Conservation (phyloP, 2,329 filamentous ascomycete genomes). For the Fusarium miscanthi region DNA sequence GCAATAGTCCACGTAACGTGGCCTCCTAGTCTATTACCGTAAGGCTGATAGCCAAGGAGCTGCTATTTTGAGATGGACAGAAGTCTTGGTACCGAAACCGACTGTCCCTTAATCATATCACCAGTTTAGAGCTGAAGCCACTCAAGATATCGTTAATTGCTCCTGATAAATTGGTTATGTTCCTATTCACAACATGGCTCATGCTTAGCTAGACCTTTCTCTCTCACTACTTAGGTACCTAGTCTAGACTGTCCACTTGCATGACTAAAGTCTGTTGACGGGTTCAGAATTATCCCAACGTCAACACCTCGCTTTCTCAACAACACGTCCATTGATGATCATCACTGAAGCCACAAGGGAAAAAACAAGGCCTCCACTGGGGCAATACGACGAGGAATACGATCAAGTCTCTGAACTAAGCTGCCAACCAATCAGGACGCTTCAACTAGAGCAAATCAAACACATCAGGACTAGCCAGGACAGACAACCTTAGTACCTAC, state of each 20-base stretch:
- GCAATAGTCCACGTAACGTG: slow-evolving; percentile 2
- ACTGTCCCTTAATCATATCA: background rate
- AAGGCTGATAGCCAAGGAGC: background rate
- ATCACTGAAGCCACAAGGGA: background rate
- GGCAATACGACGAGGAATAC: background rate
- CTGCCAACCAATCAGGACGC: slow-evolving; percentile 3
- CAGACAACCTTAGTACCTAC: background rate
- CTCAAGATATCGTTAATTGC: background rate
- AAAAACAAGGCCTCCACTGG: too few species aligned
- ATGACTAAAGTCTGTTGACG: background rate
- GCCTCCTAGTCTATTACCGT: background rate
- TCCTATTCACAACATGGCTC: background rate
- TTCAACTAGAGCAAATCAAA: background rate
- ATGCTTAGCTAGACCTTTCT: background rate
- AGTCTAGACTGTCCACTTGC: background rate
- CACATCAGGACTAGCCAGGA: slow-evolving; percentile 1
- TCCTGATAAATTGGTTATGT: background rate
- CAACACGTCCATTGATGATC: background rate
- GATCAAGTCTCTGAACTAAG: background rate
- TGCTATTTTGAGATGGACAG: slow-evolving; percentile 25
- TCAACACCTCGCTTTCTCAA: background rate
- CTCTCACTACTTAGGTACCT: background rate
- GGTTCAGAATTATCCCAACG: background rate
- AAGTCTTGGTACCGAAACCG: background rate
- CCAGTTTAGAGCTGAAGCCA: background rate